Evolutionary conservation across 768 basidiomycete genomes (phyloP), one percentile per base, ranked within the genome.

Genomic region (Boletus huronensis): DNA sequence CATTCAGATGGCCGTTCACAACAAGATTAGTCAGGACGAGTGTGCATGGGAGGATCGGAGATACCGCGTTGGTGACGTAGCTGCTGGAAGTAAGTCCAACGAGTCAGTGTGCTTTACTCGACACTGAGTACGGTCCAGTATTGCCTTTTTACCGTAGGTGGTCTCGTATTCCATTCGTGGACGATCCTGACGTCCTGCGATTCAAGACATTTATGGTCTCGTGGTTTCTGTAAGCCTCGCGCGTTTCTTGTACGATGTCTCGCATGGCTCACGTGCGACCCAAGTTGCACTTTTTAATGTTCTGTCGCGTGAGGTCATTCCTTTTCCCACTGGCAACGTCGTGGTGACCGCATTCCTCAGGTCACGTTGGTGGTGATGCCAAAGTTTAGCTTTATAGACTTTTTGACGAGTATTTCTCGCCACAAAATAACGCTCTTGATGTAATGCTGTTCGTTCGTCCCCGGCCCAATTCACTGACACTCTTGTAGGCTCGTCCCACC

Each of bases 71-170:
- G 87, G 86, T 0, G 85, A 88, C 61, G 73, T 82, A 17, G 73
- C 72, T 3, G 67, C 82, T 36, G 84, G 78, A 60, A 79, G 87
- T 85, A 35, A 57, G 79, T 72, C 38, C n/a, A 36, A 7, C 14
- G 23, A 47, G 16, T n/a, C 1, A 1, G 5, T 41, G 4, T 38
- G 35, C 16, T n/a, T 46, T 46, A 48, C 23, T n/a, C 52, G 9
- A 41, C 5, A 25, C 58, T 60, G 44, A 69, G 7, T 14, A 25
- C 14, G 35, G 26, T 60, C 26, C 52, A 84, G 83, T 80, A 29
- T 65, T 84, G n/a, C 83, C 83, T 1, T 80, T 85, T 60, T 85
- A 78, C 51, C 83, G 82, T 84, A 55, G 54, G 79, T 74, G 60
- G 71, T 25, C 44, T 39, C 25, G 47, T 46, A 23, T 38, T 19